Base-by-base conservation (phyloP, 2,329 filamentous ascomycete genomes). In the Mollisiaceae sp. region DNA sequence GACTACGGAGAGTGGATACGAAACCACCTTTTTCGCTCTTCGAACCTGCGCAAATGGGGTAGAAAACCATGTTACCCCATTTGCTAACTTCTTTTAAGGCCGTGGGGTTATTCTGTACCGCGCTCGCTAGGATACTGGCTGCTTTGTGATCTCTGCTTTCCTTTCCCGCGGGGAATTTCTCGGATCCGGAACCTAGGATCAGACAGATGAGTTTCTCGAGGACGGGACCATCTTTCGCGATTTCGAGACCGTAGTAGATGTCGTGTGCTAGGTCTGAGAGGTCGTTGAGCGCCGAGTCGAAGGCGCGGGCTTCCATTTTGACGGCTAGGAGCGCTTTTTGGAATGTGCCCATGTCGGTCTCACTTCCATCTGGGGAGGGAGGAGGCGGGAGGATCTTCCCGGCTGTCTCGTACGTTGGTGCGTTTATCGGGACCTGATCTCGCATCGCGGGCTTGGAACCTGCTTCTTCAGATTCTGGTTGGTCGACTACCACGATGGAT, bases 231-330 rank as follows among this genome's bases (percentile, higher is more conserved):
- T 89, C 84, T 73, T 87, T 84, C 24, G 83, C 81, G 65, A 90
- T 82, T 74, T 89, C 85, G 20, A 88, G 79, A 11, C 89, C 89
- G 75, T 90, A 91, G 78, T 89, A 91, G 68, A 90, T 86, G 75
- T 90, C 89, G 75, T 91, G 88, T 0, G 88, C 84, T 35, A 90
- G 78, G 8, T 91, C 88, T 67, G 85, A 81, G n/a, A 91, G 81
- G 39, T 81, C 81, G 39, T 85, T 82, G 8, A 91, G 80, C 0
- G 77, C 74, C 8, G 64, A 56, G 41, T 73, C 69, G 67, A 74
- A 68, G 59, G 67, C 63, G 47, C 70, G 69, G 8, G 71, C 70
- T 22, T 80, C 79, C 56, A 76, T 80, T 71, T 85, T 84, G 59
- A 89, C 74, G 45, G 82, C 78, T 39, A 80, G 76, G 58, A 89